Base-by-base conservation (phyloP, 73 alveolate genomes). In the Paramecium primaurelia region DNA sequence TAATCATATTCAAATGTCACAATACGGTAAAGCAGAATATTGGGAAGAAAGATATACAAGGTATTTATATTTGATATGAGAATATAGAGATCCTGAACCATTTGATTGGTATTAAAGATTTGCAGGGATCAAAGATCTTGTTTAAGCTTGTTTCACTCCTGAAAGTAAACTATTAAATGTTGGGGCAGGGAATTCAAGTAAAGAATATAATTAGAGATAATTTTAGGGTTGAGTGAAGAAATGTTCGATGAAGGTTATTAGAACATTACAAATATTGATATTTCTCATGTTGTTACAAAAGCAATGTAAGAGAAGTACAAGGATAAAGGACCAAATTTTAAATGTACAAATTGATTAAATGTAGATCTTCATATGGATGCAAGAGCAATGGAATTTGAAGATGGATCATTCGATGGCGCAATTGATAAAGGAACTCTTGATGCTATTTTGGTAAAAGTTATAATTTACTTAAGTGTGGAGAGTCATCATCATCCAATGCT, bases 21-120 rank as follows among this genome's bases (percentile, higher is more conserved):
- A 97, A 94, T 98, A 97, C 96, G 99, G 99, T 75, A 98, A 97
- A 91, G 97, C 98, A 54, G 99, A 98, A 91, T 98, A 98, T 93
- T 98, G 99, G 99, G 99, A 98, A 92, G 99, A 98, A 93, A 92
- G 99, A 93, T 98, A 98, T 95, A 95, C 98, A 71, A 95, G 96
- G 99, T 96, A 95, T 42, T 36, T 68, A 10, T 4, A 3, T 58
- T 38, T 49, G 25, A 36, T 38, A 12, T 38, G 47, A 16, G 16
- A 44, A 34, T 28, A 5, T 84, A 96, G 99, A 75, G 98, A 97
- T 64, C 97, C 99, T 71, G 99, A 98, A 64, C 99, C 99, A 22
- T 98, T 97, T 92, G 99, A 98, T 88, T 98, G 99, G 99, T 98
- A 96, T 92, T 96, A 98, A 93, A 95, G 98, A 80, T 98, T 95